These are phyloP conservation scores for Torulaspora gathmanii DNA, from an alignment of 805 yeast species.

Conservation along the genomic window DNA sequence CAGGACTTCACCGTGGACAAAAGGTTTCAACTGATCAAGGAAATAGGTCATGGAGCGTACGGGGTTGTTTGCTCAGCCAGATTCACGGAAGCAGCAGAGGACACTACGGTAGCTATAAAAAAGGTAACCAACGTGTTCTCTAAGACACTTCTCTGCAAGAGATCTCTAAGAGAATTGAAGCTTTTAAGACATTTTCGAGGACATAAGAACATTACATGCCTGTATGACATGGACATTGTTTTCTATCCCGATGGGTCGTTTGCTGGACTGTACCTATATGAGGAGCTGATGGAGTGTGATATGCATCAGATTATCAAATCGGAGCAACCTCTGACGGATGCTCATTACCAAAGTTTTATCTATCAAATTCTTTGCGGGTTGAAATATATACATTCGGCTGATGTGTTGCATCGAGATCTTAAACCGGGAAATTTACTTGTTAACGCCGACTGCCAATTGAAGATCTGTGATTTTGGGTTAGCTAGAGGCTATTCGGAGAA, in stretches of 20 bases:
- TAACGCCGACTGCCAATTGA: constrained; percentile 93
- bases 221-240: constrained; percentile 90
- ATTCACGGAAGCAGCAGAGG: constrained; percentile 65
- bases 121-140: constrained; percentile 92
- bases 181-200: constrained; percentile 89
- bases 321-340: constrained; percentile 88
- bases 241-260: constrained; percentile 59
- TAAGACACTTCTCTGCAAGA: constrained; percentile 83
- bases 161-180: constrained; percentile 88
- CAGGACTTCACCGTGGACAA: constrained; percentile 92
- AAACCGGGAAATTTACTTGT: constrained; percentile 92
- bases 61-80: constrained; percentile 95
- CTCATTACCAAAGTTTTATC: constrained; percentile 88
- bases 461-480: constrained; percentile 93
- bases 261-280: constrained; percentile 89
- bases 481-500: constrained; percentile 86
- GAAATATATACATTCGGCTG: constrained; percentile 84
- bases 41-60: constrained; percentile 96
- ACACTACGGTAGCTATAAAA: constrained; percentile 88
- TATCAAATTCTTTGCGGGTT: constrained; percentile 91
- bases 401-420: constrained; percentile 87
- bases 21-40: constrained; percentile 83
- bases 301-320: constrained; percentile 95
- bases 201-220: constrained; percentile 91
- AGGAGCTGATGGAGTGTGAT: constrained; percentile 97